phyloP scores from a whole-genome alignment of 1,284 basidiomycete species.

The Ustilago curta region DNA sequence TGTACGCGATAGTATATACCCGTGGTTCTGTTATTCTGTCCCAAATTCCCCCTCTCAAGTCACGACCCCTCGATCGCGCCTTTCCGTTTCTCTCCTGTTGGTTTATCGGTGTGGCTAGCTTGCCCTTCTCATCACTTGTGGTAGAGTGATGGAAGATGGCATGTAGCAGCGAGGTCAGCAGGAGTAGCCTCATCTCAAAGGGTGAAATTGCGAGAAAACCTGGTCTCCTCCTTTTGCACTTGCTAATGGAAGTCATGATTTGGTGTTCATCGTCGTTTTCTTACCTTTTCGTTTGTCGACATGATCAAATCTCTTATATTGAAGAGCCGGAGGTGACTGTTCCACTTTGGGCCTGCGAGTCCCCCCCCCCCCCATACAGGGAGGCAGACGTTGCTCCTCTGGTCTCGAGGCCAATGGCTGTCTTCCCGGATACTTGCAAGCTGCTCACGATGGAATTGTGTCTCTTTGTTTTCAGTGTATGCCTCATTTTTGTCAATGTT shows the following conservation, averaged over 20 bases:
- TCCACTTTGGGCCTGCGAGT: not conserved
- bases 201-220: not conserved
- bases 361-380: not conserved
- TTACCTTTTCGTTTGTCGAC: not conserved
- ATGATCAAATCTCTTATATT: not conserved
- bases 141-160: conserved; percentile 18
- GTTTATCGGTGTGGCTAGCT: conserved; percentile 12
- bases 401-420: conserved; percentile 35
- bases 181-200: not conserved
- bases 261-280: no score
- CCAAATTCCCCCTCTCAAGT: not conserved
- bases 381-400: conserved; percentile 25
- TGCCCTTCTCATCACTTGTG: conserved; percentile 23
- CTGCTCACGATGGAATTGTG: not conserved
- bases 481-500: conserved; percentile 7
- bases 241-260: conserved; percentile 25
- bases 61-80: conserved; percentile 4
- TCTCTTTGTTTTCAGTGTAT: conserved; percentile 5
- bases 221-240: conserved; percentile 9
- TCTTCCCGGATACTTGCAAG: conserved; percentile 1
- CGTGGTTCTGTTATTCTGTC: conserved; percentile 11
- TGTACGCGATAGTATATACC: conserved; percentile 44
- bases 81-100: not conserved
- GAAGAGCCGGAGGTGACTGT: not conserved
- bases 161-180: not conserved